These are phyloP conservation scores for Curvularia hawaiiensis DNA, from an alignment of 2,329 filamentous ascomycete species.

Conservation along the genomic window DNA sequence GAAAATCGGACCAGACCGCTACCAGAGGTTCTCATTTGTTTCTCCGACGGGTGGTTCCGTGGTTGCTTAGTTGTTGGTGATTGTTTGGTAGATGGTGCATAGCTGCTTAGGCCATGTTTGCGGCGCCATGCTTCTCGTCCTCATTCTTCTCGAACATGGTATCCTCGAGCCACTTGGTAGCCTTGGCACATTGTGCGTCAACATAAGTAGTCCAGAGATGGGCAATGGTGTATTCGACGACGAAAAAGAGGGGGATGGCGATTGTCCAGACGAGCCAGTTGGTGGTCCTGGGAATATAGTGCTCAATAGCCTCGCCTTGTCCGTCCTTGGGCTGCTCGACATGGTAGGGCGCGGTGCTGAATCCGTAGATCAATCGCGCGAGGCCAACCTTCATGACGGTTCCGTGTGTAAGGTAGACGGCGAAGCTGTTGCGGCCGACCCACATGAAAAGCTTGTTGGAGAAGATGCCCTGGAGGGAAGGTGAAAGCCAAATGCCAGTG, in stretches of 20 bases:
- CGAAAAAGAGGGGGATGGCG: conserved; percentile 55
- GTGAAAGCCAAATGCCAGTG: conserved; percentile 58
- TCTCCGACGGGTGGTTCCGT: neutral
- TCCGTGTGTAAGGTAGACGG: conserved; percentile 61
- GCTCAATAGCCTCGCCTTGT: conserved; percentile 44
- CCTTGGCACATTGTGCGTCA: conserved; percentile 55
- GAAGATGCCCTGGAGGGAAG: conserved; percentile 55
- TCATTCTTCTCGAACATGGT: conserved; percentile 54
- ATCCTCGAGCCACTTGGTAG: conserved; percentile 56
- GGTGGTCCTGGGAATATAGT: conserved; percentile 51
- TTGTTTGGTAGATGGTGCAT: neutral
- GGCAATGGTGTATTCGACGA: conserved; percentile 54
- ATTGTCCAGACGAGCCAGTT: conserved; percentile 48
- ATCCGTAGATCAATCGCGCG: conserved; percentile 59
- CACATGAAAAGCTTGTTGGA: conserved; percentile 58
- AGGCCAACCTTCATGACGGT: conserved; percentile 59
- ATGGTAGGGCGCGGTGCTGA: conserved; percentile 52
- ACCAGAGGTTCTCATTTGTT: conserved; percentile 17
- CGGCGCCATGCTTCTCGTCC: conserved; percentile 43
- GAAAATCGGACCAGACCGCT: neutral
- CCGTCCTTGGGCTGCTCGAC: conserved; percentile 48
- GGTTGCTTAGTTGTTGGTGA: neutral
- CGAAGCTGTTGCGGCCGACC: conserved; percentile 61
- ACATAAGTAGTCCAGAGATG: conserved; percentile 60
- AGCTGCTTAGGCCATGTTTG: conserved; percentile 29